Conservation (phyloP, 2,329 filamentous ascomycete species). For the Monilinia aucupariae region DNA sequence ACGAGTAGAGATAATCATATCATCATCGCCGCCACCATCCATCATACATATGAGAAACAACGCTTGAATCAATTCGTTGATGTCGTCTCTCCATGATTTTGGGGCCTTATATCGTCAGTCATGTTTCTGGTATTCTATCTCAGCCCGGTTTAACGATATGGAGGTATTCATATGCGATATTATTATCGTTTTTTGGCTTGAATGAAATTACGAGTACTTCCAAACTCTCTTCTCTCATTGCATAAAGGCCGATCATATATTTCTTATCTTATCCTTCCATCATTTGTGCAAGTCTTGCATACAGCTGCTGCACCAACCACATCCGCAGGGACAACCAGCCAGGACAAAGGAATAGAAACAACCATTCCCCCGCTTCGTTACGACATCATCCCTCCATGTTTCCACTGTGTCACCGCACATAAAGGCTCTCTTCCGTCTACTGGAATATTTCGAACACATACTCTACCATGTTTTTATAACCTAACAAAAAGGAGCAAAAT, state of each 20-base stretch:
- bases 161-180: too few species aligned
- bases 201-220: too few species aligned
- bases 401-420: neutral
- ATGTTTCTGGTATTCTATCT: too few species aligned
- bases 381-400: conserved; percentile 4
- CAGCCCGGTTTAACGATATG: too few species aligned
- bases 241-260: neutral
- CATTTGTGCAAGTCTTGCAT: conserved; percentile 4
- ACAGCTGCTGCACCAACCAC: conserved; percentile 9
- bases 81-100: too few species aligned
- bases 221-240: too few species aligned
- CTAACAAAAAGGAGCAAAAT: conserved; percentile 9
- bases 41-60: too few species aligned
- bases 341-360: conserved; percentile 2
- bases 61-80: too few species aligned
- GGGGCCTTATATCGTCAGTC: too few species aligned
- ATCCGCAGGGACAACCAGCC: conserved; percentile 6
- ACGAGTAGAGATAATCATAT: too few species aligned
- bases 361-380: conserved; percentile 5
- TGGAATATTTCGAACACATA: neutral
- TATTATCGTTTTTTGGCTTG: too few species aligned
- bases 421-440: neutral
- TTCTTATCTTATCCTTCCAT: neutral
- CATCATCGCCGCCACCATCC: too few species aligned
- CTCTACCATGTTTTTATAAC: conserved; percentile 10